Evolutionary conservation across 495 filamentous ascomycete genomes (phyloP), one percentile per base, ranked within the genome.

Genomic region (Penicillium coprophilum): DNA sequence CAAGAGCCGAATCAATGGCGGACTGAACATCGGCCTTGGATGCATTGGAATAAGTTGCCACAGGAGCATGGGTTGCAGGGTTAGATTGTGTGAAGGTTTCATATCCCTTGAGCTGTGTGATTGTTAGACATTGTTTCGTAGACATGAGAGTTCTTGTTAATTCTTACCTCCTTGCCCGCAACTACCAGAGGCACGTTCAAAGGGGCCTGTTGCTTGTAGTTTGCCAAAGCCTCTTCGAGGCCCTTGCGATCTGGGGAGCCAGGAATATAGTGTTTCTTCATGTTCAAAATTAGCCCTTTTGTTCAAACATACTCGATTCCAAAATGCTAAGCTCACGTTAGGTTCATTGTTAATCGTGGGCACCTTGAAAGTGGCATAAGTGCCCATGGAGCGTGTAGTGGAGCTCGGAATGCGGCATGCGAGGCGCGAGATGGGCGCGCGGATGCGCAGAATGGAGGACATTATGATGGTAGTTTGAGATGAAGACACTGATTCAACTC

Each of bases 261-360:
- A 66, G 90, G 90, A 51, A 84, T 80, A 68, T 96, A 98, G 73
- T 91, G 87, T 78, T 92, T 88, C 92, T 96, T 56, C 12, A 44
- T 7, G 7, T 17, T 17, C 0, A 21, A 21, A 20, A 40, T 67
- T 49, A 57, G 53, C 19, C 0, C 12, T 3, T 11, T 4, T 31
- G 6, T 40, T 55, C 31, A 50, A 28, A 30, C 17, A 38, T 17
- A 23, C 19, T 38, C 13, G 36, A 30, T 28, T 20, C 17, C n/a
- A 23, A n/a, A n/a, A 10, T 5, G 0, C 4, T 50, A 32, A 43
- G 78, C 89, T 68, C 77, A 96, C 94, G 67, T 96, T 98, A 19
- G 90, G 90, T 73, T 98, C 94, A 65, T 98, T 98, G 63, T 86
- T 79, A 54, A 96, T 81, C 58, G 84, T 86, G 44, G 94, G 94